These are phyloP conservation scores for Hypomontagnella monticulosa DNA, from an alignment of 495 filamentous ascomycete species.

Conservation along the genomic window DNA sequence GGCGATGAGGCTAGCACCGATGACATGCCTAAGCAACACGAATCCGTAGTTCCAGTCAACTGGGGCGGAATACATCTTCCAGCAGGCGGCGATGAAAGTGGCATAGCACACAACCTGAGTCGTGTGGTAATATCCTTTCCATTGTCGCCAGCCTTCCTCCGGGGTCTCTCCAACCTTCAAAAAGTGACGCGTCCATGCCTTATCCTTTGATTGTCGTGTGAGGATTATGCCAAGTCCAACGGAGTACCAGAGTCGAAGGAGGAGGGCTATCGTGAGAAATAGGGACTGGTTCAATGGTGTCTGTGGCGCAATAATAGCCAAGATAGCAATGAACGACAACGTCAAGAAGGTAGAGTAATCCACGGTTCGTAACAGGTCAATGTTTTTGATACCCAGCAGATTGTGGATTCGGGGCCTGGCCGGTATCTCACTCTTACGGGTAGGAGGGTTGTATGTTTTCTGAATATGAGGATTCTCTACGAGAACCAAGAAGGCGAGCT, in stretches of 20 bases:
- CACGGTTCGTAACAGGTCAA: slow-evolving; percentile 86
- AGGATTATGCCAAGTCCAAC: slow-evolving; percentile 88
- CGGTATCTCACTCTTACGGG: slow-evolving; percentile 62
- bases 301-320: slow-evolving; percentile 80
- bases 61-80: slow-evolving; percentile 94
- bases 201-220: slow-evolving; percentile 83
- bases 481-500: slow-evolving; percentile 88
- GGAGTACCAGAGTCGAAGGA: slow-evolving; percentile 93
- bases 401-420: slow-evolving; percentile 72
- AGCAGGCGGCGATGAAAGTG: slow-evolving; percentile 88
- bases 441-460: slow-evolving; percentile 93
- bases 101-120: slow-evolving; percentile 89
- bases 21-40: slow-evolving; percentile 83
- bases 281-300: slow-evolving; percentile 76
- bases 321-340: slow-evolving; percentile 72
- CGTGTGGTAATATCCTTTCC: slow-evolving; percentile 95
- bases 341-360: slow-evolving; percentile 83
- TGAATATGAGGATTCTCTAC: slow-evolving; percentile 99
- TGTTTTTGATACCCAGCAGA: slow-evolving; percentile 79
- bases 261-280: slow-evolving; percentile 80
- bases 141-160: slow-evolving; percentile 95
- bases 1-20: slow-evolving; percentile 81
- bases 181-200: slow-evolving; percentile 95
- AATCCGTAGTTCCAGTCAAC: slow-evolving; percentile 85
- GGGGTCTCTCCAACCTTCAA: slow-evolving; percentile 92